Percentiles rank a stretch among this genome's conserved stretches.
Evolutionary conservation across 1,284 basidiomycete genomes (phyloP).

Genomic region (Fistulinella cinereoalba): DNA sequence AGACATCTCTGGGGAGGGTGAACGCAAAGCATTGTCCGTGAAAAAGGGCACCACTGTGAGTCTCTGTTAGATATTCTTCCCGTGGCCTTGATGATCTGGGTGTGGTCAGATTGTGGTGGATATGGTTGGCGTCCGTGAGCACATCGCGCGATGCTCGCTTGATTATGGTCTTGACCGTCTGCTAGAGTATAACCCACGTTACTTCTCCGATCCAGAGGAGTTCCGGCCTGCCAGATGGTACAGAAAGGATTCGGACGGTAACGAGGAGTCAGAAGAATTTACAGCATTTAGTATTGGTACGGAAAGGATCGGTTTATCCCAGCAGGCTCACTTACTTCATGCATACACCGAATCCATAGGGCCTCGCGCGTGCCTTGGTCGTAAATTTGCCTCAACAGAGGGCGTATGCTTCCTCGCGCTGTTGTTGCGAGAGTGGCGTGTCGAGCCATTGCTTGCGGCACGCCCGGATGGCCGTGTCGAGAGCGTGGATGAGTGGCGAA

Average conservation of each 20-base stretch:
- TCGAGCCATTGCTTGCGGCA: neutral
- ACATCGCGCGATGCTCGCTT: neutral
- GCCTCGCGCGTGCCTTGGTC: neutral
- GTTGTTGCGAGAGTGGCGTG: neutral
- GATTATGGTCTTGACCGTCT: no score
- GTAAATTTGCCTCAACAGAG: neutral
- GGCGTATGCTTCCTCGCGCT: neutral
- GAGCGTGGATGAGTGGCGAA: neutral
- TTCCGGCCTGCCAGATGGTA: neutral
- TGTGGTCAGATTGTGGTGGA: neutral
- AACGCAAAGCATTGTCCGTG: neutral
- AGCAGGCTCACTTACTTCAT: no score
- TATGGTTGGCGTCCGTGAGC: neutral
- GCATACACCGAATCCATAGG: constrained; percentile 7
- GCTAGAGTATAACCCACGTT: neutral
- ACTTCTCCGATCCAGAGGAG: neutral
- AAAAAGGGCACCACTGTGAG: neutral
- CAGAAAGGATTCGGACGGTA: neutral
- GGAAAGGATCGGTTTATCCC: neutral
- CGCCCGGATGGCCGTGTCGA: neutral
- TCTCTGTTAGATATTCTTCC: neutral
- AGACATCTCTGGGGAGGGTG: neutral
- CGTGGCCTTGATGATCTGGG: neutral
- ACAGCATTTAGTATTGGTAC: neutral
- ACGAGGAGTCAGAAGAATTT: neutral